Conservation (phyloP, 2,329 filamentous ascomycete species). For the Emergomyces orientalis region DNA sequence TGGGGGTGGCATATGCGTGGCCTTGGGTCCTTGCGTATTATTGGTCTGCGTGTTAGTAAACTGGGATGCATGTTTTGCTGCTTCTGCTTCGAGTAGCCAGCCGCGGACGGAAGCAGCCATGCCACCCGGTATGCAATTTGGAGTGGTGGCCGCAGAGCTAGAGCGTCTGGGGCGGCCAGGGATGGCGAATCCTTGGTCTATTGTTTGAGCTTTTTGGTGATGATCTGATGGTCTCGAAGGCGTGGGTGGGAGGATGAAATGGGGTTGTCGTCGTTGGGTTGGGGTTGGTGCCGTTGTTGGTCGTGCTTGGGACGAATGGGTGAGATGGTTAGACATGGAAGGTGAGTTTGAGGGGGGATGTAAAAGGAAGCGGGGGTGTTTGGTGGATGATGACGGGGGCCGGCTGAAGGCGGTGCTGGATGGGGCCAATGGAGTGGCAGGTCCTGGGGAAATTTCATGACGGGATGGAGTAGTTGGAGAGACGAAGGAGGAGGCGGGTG, state of each 20-base stretch:
- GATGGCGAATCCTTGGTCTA: conserved; percentile 19
- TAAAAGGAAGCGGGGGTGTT: conserved; percentile 7
- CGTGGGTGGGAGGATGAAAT: conserved; percentile 31
- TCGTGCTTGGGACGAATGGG: background rate
- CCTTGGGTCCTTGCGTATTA: background rate
- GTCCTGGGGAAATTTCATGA: conserved; percentile 3
- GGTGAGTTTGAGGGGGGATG: background rate
- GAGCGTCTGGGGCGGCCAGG: conserved; percentile 23
- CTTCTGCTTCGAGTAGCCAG: conserved; percentile 33
- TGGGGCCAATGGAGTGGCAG: conserved; percentile 11
- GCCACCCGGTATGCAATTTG: conserved; percentile 28
- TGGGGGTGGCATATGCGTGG: background rate
- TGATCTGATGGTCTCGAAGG: conserved; percentile 23
- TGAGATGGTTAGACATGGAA: background rate
- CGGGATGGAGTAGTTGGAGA: background rate
- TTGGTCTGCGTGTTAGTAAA: background rate
- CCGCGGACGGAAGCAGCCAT: conserved; percentile 35
- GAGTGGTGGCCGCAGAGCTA: conserved; percentile 14
- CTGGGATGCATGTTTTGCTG: conserved; percentile 18
- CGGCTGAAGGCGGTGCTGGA: conserved; percentile 7
- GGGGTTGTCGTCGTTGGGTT: conserved; percentile 24
- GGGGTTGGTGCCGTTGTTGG: conserved; percentile 8
- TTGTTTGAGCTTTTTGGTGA: conserved; percentile 17
- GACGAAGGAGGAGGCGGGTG: conserved; percentile 13
- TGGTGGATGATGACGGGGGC: conserved; percentile 3